Evolutionary conservation across 495 filamentous ascomycete genomes (phyloP).

Genomic region (Extremus antarcticus): DNA sequence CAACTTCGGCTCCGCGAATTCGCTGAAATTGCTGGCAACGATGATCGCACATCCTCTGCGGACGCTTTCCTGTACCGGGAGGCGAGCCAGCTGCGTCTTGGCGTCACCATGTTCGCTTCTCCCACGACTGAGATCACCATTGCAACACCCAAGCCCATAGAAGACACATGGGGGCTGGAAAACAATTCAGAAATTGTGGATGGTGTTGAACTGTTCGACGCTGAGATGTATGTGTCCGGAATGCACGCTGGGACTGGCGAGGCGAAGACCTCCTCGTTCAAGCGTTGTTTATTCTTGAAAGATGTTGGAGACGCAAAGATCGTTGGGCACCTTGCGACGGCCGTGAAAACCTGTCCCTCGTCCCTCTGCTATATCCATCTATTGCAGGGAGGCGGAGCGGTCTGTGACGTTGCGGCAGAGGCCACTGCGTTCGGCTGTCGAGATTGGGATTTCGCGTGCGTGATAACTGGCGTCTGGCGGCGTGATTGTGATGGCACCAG

Average conservation of each 20-base stretch:
- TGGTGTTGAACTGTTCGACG: slow-evolving; percentile 43
- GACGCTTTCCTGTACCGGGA: slow-evolving; percentile 51
- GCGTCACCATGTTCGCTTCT: slow-evolving; percentile 43
- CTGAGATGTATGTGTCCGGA: slow-evolving; percentile 50
- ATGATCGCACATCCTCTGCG: slow-evolving; percentile 37
- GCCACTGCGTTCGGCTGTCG: slow-evolving; percentile 52
- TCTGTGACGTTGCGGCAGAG: slow-evolving; percentile 39
- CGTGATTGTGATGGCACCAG: slow-evolving; percentile 45
- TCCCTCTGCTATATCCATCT: slow-evolving; percentile 53
- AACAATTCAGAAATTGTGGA: slow-evolving; percentile 34
- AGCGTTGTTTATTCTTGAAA: slow-evolving; percentile 53
- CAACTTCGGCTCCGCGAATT: slow-evolving; percentile 34
- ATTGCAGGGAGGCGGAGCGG: slow-evolving; percentile 47
- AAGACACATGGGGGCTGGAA: slow-evolving; percentile 34
- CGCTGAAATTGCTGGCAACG: slow-evolving; percentile 32
- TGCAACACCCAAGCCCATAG: slow-evolving; percentile 6
- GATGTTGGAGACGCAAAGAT: slow-evolving; percentile 35
- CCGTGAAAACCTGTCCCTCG: slow-evolving; percentile 42
- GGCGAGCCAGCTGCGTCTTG: slow-evolving; percentile 38
- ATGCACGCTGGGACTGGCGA: slow-evolving; percentile 50
- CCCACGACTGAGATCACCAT: neutral
- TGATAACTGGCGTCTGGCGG: slow-evolving; percentile 51
- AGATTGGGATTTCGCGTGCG: slow-evolving; percentile 55
- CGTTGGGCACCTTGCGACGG: slow-evolving; percentile 31
- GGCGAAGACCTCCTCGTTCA: slow-evolving; percentile 53